phyloP scores from a whole-genome alignment of 495 filamentous ascomycete species.

The Lophiotrema nucula region DNA sequence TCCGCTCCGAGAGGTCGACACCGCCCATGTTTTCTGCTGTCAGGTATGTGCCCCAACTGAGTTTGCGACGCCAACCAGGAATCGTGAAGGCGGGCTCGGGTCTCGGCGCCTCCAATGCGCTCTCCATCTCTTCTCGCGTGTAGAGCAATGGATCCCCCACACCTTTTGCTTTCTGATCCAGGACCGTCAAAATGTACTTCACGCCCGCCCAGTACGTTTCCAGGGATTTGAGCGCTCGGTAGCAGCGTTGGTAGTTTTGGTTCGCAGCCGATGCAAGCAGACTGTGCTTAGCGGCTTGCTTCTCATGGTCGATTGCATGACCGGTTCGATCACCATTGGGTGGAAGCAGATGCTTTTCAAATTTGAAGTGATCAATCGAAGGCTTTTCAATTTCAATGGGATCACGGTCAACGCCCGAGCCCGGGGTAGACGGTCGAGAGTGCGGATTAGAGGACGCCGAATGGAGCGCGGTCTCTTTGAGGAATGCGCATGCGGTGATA shows the following conservation, averaged over 20 bases:
- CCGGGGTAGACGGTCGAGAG: slow-evolving; percentile 45
- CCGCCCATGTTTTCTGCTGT: slow-evolving; percentile 21
- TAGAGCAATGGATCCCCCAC: slow-evolving; percentile 79
- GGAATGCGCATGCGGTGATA: slow-evolving; percentile 81
- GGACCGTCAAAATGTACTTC: slow-evolving; percentile 78
- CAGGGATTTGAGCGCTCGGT: slow-evolving; percentile 72
- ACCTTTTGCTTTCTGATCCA: slow-evolving; percentile 85
- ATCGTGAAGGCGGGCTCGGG: slow-evolving; percentile 45
- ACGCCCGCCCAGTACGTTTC: slow-evolving; percentile 81
- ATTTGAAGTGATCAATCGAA: slow-evolving; percentile 47
- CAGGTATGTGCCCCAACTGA: slow-evolving; percentile 37
- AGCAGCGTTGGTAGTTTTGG: slow-evolving; percentile 78
- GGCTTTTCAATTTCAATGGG: slow-evolving; percentile 3
- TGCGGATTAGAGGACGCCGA: slow-evolving; percentile 54
- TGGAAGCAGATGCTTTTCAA: slow-evolving; percentile 22
- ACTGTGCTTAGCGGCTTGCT: slow-evolving; percentile 57
- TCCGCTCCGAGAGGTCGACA: slow-evolving; percentile 17
- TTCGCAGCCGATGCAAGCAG: slow-evolving; percentile 72
- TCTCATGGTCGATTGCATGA: slow-evolving; percentile 9
- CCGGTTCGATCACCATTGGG: slow-evolving; percentile 11
- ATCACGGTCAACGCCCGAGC: slow-evolving; percentile 8
- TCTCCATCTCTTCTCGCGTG: slow-evolving; percentile 74
- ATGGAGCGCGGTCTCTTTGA: slow-evolving; percentile 70
- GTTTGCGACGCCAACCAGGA: slow-evolving; percentile 46
- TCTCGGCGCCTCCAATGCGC: slow-evolving; percentile 46